phyloP scores from a whole-genome alignment of 1,284 basidiomycete genomes.

The Mycosarcoma maydis region DNA sequence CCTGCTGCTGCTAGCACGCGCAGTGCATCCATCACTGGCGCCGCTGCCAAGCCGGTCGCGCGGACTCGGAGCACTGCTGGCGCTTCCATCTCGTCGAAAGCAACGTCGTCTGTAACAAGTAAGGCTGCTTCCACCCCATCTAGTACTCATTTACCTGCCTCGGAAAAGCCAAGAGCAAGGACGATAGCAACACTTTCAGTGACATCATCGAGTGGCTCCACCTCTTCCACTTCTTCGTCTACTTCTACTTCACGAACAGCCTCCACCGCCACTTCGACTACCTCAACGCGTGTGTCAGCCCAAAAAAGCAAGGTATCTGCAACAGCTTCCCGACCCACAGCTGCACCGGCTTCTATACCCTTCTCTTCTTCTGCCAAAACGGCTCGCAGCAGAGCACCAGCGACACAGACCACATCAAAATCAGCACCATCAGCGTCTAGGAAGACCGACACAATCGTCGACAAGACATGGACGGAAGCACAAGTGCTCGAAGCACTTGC shows the following conservation, averaged over 20 bases:
- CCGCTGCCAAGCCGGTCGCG: conserved; percentile 7
- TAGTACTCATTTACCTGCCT: neutral
- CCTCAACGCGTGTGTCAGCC: conserved; percentile 10
- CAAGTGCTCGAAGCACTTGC: conserved; percentile 22
- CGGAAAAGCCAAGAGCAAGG: neutral
- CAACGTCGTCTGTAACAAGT: neutral
- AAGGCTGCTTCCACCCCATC: neutral
- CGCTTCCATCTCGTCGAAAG: neutral
- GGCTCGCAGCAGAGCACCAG: conserved; percentile 1
- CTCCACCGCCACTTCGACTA: conserved; percentile 7
- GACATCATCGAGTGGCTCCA: conserved; percentile 17
- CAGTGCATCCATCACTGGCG: neutral
- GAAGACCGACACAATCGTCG: neutral
- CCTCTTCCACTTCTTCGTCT: conserved; percentile 2
- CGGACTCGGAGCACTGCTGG: conserved; percentile 11
- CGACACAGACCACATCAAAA: neutral
- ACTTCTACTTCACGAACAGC: conserved; percentile 15
- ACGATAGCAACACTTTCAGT: conserved; percentile 6
- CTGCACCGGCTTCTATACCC: neutral
- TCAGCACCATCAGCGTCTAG: neutral
- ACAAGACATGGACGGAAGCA: conserved; percentile 26
- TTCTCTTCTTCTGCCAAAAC: conserved; percentile 5
- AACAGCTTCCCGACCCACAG: neutral
- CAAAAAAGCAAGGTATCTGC: neutral
- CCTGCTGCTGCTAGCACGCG: conserved; percentile 4